Base-by-base conservation (phyloP, 495 filamentous ascomycete genomes). In the Aspergillus cristatus region DNA sequence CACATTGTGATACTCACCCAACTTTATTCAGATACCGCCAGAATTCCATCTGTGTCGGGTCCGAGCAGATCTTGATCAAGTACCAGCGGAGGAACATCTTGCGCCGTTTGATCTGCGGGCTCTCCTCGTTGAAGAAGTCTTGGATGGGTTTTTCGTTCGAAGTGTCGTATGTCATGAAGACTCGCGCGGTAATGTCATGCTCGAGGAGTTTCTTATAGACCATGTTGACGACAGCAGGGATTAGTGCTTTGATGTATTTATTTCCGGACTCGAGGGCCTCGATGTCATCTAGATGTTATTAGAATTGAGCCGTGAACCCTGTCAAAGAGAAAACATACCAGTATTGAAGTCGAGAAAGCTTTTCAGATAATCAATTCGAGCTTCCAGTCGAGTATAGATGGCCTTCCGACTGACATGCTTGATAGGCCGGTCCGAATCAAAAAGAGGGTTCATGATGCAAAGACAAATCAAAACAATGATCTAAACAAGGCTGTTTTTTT, bases 1-100 rank as follows among this genome's bases (percentile, higher is more conserved):
- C 8, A 22, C 14, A 12, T 32, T 12, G 28, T 15, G 18, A 39
- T 14, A 57, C 62, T 40, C 45, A 67, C 67, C 82, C 82, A 18
- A 87, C 82, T 59, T 85, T 87, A 56, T 85, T 76, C 25, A 86
- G 57, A 53, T 86, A 87, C 42, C 82, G 70, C 80, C 81, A 87
- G 50, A 84, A 86, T 37, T 82, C 79, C 67, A 81, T 76, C 45
- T 72, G 74, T 26, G 72, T 75, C 0, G 81, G 81, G 47, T 86
- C 81, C 10, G 74, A 76, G 52, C 80, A 82, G 8, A 86, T 52
- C 51, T 78, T 81, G 31, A 67, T 73, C 20, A 87, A 62, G 42
- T 86, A 86, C 39, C 75, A 81, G 7, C 78, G 66, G 14, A 87
- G 61, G 55, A 87, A 87, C 69, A 78, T 79, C 62, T 87, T 86